Conservation (phyloP, 768 basidiomycete species). For the Podaxis pistillaris region DNA sequence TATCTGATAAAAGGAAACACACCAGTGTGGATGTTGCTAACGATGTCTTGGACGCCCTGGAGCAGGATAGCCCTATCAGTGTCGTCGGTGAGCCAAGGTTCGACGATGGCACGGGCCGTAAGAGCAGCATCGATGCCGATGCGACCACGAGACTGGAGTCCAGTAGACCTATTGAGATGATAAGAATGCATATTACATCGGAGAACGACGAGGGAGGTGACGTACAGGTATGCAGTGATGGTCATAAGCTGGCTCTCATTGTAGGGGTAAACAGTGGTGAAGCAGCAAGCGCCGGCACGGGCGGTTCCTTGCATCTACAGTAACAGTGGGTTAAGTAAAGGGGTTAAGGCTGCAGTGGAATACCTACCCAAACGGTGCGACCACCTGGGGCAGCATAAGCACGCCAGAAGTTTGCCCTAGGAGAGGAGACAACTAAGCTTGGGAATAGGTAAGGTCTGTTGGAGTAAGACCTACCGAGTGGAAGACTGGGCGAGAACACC, state of each 20-base stretch:
- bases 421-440: neutral
- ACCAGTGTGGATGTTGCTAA: constrained; percentile 42
- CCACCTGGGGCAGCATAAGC: constrained; percentile 45
- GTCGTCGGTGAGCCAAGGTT: constrained; percentile 61
- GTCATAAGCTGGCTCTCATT: constrained; percentile 58
- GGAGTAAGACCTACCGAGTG: constrained; percentile 36
- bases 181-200: neutral
- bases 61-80: constrained; percentile 52
- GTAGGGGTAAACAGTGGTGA: constrained; percentile 48
- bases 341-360: neutral
- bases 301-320: constrained; percentile 59
- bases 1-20: constrained; percentile 12
- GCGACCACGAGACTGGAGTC: constrained; percentile 60
- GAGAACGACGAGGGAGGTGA: neutral
- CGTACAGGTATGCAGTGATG: constrained; percentile 59
- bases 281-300: constrained; percentile 55
- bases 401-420: constrained; percentile 62
- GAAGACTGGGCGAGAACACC: constrained; percentile 59
- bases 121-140: constrained; percentile 56
- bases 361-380: constrained; percentile 46
- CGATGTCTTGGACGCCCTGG: constrained; percentile 47
- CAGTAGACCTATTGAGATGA: constrained; percentile 41
- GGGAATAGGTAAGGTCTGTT: neutral
- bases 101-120: constrained; percentile 43
- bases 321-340: neutral